phyloP scores from a whole-genome alignment of 495 filamentous ascomycete genomes.

The Penicillium coprophilum region DNA sequence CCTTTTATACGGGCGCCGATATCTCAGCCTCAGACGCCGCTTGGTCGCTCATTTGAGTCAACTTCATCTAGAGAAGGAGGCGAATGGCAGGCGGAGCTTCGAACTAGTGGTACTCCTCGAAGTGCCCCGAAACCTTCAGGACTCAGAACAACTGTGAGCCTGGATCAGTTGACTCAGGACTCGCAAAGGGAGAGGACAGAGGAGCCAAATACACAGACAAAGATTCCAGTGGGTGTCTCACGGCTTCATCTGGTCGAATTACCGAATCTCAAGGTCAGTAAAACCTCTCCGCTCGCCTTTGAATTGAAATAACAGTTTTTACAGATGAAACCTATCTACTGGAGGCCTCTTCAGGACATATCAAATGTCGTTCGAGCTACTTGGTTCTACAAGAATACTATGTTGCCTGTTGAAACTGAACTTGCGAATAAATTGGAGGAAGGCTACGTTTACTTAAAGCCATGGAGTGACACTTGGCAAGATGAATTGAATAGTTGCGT shows the following conservation, averaged over 20 bases:
- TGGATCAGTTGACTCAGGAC: conserved; percentile 23
- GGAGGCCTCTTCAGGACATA: conserved; percentile 92
- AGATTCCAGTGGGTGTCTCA: conserved; percentile 72
- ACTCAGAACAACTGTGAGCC: conserved; percentile 31
- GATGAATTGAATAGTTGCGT: conserved; percentile 90
- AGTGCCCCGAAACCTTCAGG: conserved; percentile 32
- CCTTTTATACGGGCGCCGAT: conserved; percentile 41
- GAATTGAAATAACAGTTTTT: conserved; percentile 3
- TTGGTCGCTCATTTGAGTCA: conserved; percentile 39
- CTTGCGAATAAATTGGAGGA: conserved; percentile 90
- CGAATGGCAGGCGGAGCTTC: conserved; percentile 31
- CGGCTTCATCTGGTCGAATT: conserved; percentile 63
- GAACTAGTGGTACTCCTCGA: conserved; percentile 14
- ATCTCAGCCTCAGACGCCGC: conserved; percentile 32
- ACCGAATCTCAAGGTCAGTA: conserved; percentile 47
- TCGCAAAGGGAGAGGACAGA: conserved; percentile 14
- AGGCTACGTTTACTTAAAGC: conserved; percentile 80
- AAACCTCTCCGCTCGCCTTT: not conserved
- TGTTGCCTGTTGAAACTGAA: conserved; percentile 83
- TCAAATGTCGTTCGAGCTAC: conserved; percentile 80
- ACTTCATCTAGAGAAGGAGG: conserved; percentile 26
- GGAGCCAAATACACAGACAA: conserved; percentile 22
- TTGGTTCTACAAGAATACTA: conserved; percentile 96
- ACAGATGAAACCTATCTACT: conserved; percentile 95
- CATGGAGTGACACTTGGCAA: conserved; percentile 90